Evolutionary conservation across 371 early-diverging fungal genomes (phyloP).

Genomic region (Chytridium lagenaria): DNA sequence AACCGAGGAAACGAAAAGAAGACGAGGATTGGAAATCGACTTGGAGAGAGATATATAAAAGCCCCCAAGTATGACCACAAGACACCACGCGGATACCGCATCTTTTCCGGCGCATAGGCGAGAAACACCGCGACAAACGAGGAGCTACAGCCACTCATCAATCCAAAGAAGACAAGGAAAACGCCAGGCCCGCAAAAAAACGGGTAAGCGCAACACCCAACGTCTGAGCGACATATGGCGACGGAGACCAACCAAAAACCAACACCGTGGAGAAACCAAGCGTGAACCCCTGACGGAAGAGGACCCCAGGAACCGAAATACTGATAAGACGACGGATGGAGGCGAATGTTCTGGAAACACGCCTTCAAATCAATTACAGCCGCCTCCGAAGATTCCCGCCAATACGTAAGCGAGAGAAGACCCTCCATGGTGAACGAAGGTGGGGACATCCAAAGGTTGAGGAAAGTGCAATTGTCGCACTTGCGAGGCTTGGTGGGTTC

Average conservation of each 20-base stretch:
- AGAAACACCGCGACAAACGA: background rate
- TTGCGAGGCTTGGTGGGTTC: too few relatives aligned
- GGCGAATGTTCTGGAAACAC: background rate
- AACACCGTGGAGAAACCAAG: background rate
- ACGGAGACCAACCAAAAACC: background rate
- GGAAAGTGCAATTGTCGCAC: too few relatives aligned
- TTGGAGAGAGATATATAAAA: background rate
- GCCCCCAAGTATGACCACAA: background rate
- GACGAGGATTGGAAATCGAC: background rate
- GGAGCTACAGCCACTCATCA: background rate
- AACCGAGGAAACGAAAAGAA: background rate
- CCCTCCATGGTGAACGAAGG: too few relatives aligned
- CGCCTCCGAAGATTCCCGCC: too few relatives aligned
- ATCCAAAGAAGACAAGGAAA: background rate
- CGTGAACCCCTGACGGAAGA: background rate
- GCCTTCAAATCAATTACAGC: background rate
- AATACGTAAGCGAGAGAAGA: too few relatives aligned
- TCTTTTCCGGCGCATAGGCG: background rate
- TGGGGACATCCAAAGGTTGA: too few relatives aligned
- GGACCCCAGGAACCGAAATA: background rate
- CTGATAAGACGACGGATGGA: background rate
- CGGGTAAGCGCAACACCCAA: background rate
- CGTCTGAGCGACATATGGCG: background rate
- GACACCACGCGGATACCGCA: background rate
- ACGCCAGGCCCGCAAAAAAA: background rate